phyloP scores from a whole-genome alignment of 352 stramenopile species.

The Hyaloperonospora brassicae region DNA sequence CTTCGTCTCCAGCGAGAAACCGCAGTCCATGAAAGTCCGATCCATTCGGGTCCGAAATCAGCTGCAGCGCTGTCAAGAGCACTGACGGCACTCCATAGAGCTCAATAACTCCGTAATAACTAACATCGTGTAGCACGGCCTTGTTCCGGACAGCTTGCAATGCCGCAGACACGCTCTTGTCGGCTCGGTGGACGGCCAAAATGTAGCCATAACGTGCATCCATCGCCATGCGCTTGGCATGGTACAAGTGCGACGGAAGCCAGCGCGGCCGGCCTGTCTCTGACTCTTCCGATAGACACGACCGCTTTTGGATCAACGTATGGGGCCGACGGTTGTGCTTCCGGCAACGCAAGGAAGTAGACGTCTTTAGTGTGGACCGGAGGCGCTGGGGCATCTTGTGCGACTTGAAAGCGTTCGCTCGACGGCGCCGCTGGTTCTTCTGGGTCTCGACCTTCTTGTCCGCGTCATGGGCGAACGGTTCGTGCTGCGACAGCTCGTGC shows the following conservation, averaged over 20 bases:
- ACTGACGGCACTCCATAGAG: constrained; percentile 47
- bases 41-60: constrained; percentile 55
- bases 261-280: constrained; percentile 24
- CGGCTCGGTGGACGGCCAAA: constrained; percentile 36
- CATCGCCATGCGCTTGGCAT: constrained; percentile 76
- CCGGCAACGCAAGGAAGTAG: constrained; percentile 29
- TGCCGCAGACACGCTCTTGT: constrained; percentile 61
- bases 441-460: constrained; percentile 49
- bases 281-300: background rate
- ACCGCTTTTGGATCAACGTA: constrained; percentile 26
- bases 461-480: constrained; percentile 8
- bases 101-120: constrained; percentile 63
- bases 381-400: constrained; percentile 56
- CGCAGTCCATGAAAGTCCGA: constrained; percentile 51
- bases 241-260: constrained; percentile 65
- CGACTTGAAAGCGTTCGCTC: constrained; percentile 75
- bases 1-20: constrained; percentile 44
- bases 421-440: constrained; percentile 55
- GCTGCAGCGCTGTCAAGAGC: constrained; percentile 51
- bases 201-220: constrained; percentile 36
- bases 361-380: constrained; percentile 15
- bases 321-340: constrained; percentile 56
- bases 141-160: constrained; percentile 46
- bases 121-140: constrained; percentile 49
- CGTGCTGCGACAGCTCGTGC: constrained; percentile 45